Conservation (phyloP, 352 stramenopile species). For the Peronosclerospora sorghi region DNA sequence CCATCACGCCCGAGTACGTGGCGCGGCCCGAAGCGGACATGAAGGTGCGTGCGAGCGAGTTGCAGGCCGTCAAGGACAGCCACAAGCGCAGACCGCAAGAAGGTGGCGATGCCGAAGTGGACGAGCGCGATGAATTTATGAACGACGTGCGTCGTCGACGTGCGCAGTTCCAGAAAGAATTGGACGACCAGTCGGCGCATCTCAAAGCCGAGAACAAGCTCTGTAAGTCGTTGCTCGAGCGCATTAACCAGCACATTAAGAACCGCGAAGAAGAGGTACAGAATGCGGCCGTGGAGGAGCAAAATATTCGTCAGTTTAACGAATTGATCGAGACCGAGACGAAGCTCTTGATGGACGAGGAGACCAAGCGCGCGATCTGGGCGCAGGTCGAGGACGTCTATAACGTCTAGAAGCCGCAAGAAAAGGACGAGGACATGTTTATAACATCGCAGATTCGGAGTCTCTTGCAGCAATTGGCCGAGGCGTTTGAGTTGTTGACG, state of each 20-base stretch:
- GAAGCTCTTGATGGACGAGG: slow-evolving; percentile 67
- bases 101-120: slow-evolving; percentile 53
- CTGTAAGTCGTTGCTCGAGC: slow-evolving; percentile 63
- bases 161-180: slow-evolving; percentile 74
- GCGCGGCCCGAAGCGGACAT: slow-evolving; percentile 75
- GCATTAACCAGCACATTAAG: slow-evolving; percentile 76
- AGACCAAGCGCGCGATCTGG: slow-evolving; percentile 80
- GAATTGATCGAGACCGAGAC: slow-evolving; percentile 59
- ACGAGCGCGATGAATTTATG: slow-evolving; percentile 84
- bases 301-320: slow-evolving; percentile 67
- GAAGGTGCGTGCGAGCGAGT: slow-evolving; percentile 67
- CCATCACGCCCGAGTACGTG: slow-evolving; percentile 81
- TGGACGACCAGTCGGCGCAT: slow-evolving; percentile 63
- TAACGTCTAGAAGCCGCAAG: slow-evolving; percentile 64
- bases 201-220: slow-evolving; percentile 72
- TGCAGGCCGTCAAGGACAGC: slow-evolving; percentile 66
- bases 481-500: slow-evolving; percentile 82
- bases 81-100: slow-evolving; percentile 79
- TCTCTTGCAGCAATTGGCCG: slow-evolving; percentile 72
- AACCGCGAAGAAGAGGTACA: slow-evolving; percentile 70
- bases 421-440: slow-evolving; percentile 88
- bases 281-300: slow-evolving; percentile 56
- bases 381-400: slow-evolving; percentile 79
- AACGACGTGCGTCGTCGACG: slow-evolving; percentile 74
- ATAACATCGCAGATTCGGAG: slow-evolving; percentile 85